These are phyloP conservation scores for Adenanthera pavonina DNA, from an alignment of 306 rosid species.

Conservation along the genomic window DNA sequence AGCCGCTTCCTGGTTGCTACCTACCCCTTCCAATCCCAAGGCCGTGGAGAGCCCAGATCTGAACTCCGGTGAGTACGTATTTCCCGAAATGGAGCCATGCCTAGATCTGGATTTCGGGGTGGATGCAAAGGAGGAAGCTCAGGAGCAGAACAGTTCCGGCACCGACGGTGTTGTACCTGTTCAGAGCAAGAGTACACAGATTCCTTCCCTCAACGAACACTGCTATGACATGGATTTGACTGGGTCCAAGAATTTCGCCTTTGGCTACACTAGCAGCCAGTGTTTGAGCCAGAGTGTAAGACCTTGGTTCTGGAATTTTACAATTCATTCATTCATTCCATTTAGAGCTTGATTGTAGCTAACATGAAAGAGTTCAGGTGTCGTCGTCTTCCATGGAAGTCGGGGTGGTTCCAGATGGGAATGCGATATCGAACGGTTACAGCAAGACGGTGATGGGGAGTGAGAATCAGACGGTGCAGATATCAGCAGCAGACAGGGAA, in stretches of 20 bases:
- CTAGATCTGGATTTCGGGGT: conserved; percentile 77
- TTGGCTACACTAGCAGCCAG: conserved; percentile 52
- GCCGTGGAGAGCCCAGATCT: conserved; percentile 59
- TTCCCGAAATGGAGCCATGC: conserved; percentile 69
- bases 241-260: conserved; percentile 59
- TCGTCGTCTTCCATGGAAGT: conserved; percentile 85
- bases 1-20: conserved; percentile 94
- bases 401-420: conserved; percentile 83
- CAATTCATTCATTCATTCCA: background rate
- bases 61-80: conserved; percentile 57
- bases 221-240: conserved; percentile 56
- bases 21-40: conserved; percentile 55
- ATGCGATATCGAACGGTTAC: conserved; percentile 57
- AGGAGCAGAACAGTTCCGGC: conserved; percentile 67
- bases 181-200: conserved; percentile 47
- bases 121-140: conserved; percentile 65
- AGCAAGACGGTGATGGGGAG: conserved; percentile 39
- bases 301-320: background rate
- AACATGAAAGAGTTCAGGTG: conserved; percentile 56
- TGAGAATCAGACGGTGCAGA: conserved; percentile 50
- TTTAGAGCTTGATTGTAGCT: background rate
- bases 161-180: conserved; percentile 88
- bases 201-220: conserved; percentile 44
- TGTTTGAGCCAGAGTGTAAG: conserved; percentile 87
- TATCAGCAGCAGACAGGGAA: conserved; percentile 81